Base-by-base conservation (phyloP, 495 filamentous ascomycete species). In the Wilcoxina mikolae region DNA sequence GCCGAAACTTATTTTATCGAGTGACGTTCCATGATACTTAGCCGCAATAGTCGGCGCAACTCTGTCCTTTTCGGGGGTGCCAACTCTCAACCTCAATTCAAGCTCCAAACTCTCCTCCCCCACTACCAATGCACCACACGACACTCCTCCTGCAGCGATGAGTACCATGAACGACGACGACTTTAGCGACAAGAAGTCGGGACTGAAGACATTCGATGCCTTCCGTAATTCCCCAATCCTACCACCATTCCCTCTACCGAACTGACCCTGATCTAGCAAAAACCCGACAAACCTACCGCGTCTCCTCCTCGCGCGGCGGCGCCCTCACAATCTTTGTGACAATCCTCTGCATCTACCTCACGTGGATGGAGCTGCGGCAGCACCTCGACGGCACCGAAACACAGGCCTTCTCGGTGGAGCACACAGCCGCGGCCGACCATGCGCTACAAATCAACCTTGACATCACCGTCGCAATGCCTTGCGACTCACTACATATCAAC, bases 381-480 rank as follows among this genome's bases (percentile, higher is more conserved):
- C 95, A 89, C 86, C 87, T 83, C 73, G 74, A 71, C 41, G 90
- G 93, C 64, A 72, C 74, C 31, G 89, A 94, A 65, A 77, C 76
- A 44, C 88, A 95, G 66, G 84, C 85, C 53, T 96, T 96, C 71
- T 80, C 78, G 59, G 91, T 99, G 55, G 93, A 99, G 69, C 93
- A 94, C 69, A 83, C 86, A 65, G 76, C 96, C 43, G 82, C 86
- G 65, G 76, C 96, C 43, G 82, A 83, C 0, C 89, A 88, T 68
- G 70, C 77, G 33, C 77, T 99, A 56, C 85, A 95, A 71, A 84
- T 99, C 68, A 99, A 99, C 73, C 73, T 96, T 28, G 91, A 99
- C 71, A 78, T 94, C 27, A 85, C 95, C 1, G 71, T 96, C n/a
- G 74, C 78, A 28, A 99, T 99, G 91, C 71, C 74, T 61, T 99